Evolutionary conservation across 148 eudicot genomes (phyloP).

Genomic region (Diospyros kaki): DNA sequence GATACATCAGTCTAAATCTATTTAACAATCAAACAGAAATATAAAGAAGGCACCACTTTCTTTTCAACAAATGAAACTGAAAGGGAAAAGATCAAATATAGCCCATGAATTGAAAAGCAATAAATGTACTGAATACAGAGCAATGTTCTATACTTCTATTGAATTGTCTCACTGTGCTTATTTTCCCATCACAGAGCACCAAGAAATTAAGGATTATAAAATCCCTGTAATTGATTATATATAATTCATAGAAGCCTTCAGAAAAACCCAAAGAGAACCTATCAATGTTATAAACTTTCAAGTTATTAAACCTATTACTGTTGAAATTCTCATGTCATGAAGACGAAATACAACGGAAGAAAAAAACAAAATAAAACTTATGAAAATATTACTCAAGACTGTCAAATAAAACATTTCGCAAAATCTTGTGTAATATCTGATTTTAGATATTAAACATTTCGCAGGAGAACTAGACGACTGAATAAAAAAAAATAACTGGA

Average conservation of each 20-base stretch:
- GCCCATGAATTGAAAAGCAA: slow-evolving; percentile 17
- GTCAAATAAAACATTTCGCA: slow-evolving; percentile 26
- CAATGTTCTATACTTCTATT: slow-evolving; percentile 10
- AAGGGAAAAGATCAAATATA: slow-evolving; percentile 4
- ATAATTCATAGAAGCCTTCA: slow-evolving; percentile 19
- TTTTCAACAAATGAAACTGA: background rate
- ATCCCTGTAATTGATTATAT: slow-evolving; percentile 13
- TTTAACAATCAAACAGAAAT: background rate
- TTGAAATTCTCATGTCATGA: slow-evolving; percentile 20
- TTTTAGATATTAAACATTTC: no score
- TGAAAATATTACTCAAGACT: slow-evolving; percentile 32
- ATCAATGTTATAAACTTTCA: slow-evolving; percentile 32
- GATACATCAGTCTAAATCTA: background rate
- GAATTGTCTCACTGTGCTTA: slow-evolving; percentile 14
- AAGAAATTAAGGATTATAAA: slow-evolving; percentile 32
- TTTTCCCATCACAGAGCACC: slow-evolving; percentile 20
- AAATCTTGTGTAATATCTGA: slow-evolving; percentile 30
- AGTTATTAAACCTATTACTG: slow-evolving; percentile 50
- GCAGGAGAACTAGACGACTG: no score
- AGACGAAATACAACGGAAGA: no score
- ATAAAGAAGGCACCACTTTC: background rate
- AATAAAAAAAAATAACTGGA: no score
- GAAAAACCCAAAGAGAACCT: slow-evolving; percentile 31
- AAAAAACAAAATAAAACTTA: no score
- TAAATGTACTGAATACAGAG: slow-evolving; percentile 14